phyloP scores from a whole-genome alignment of 2,329 filamentous ascomycete genomes.

The Colletotrichum brevisporum region DNA sequence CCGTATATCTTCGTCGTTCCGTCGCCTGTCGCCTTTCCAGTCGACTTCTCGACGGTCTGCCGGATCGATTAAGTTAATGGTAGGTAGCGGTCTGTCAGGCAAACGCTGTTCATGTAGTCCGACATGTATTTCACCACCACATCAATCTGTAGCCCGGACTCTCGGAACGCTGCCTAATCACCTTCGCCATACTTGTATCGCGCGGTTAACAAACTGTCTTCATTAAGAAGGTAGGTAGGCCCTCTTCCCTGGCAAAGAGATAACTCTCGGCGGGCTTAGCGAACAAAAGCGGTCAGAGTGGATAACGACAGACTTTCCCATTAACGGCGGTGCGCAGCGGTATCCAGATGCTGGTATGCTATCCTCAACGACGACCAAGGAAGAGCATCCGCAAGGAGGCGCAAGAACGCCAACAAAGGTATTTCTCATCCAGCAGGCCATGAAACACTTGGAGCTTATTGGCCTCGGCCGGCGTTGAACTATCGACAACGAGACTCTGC shows the following conservation, averaged over 20 bases:
- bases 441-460: constrained; percentile 1
- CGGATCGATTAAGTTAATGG: constrained; percentile 29
- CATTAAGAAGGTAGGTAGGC: constrained; percentile 24
- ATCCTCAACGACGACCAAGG: constrained; percentile 45
- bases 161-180: background rate
- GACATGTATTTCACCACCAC: no score
- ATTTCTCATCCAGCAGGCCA: background rate
- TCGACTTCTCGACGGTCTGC: no score
- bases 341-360: no score
- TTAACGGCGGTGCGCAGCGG: no score
- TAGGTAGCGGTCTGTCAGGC: no score
- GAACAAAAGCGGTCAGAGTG: no score
- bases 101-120: no score
- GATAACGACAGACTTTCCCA: no score
- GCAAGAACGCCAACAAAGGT: constrained; percentile 41
- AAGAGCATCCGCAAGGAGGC: constrained; percentile 41
- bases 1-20: no score
- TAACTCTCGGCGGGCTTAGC: no score
- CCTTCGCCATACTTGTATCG: background rate
- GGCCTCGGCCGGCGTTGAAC: background rate
- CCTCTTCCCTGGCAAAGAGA: background rate
- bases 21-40: no score
- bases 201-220: constrained; percentile 32
- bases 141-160: no score
- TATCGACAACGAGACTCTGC: constrained; percentile 40